Base-by-base conservation (phyloP, 768 basidiomycete species). In the Auricularia sp. region DNA sequence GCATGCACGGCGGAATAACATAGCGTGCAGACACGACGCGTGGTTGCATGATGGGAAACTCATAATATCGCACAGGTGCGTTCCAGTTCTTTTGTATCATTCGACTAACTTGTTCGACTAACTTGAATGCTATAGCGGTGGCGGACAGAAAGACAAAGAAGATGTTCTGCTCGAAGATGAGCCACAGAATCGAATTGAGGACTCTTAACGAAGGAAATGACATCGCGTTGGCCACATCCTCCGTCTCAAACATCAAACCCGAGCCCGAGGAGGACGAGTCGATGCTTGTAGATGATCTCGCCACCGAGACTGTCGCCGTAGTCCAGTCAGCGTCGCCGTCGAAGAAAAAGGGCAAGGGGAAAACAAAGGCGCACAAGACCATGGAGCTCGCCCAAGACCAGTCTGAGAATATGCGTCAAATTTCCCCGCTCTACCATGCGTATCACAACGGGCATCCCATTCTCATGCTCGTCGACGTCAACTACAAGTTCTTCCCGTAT, bases 11-110 rank as follows among this genome's bases (percentile, higher is more conserved):
- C 62, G 63, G 64, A 70, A 51, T 59, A 54, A 37, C 66, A 62
- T 63, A 67, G 35, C 24, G 29, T 16, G 11, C 66, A 92, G 91
- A 59, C 87, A 88, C 10, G 91, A 94, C 69, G 69, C 78, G 16
- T 92, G 88, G 69, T 76, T 80, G 58, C 81, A 86, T 51, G 78
- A 73, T 16, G 91, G 92, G 16, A 83, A 78, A 67, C 70, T 91
- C 4, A 90, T 94, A 54, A 84, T 94, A 62, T 94, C 91, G 7
- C 91, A 94, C 72, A 92, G 90, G 91, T 93, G 67, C 64, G 82
- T 71, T n/a, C 7, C 62, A 3, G 21, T 2, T n/a, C 10, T 29
- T 29, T 29, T 29, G 29, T 29, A 3, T 29, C 29, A 29, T 29
- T 29, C 29, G 29, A 29, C 29, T 29, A 29, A 29, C 29, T 29